These are phyloP conservation scores for Populus alba DNA, from an alignment of 345 rosid genomes.

Conservation along the genomic window DNA sequence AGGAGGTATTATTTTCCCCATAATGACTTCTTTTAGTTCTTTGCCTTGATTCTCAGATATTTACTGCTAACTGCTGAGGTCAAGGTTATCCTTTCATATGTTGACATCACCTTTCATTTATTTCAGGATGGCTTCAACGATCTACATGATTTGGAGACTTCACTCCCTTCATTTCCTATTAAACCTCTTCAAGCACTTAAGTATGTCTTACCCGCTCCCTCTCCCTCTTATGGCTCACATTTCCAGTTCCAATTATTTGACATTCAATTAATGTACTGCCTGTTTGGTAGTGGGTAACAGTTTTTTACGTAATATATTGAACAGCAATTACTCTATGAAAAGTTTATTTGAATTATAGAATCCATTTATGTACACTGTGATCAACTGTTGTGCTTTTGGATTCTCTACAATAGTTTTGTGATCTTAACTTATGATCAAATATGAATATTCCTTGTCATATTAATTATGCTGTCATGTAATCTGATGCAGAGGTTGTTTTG, in stretches of 20 bases:
- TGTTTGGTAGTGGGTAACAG: not conserved
- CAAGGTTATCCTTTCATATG: constrained; percentile 10
- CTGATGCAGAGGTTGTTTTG: constrained; percentile 82
- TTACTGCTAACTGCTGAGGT: not conserved
- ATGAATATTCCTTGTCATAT: not conserved
- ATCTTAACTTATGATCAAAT: not conserved
- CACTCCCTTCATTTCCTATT: constrained; percentile 72
- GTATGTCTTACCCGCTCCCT: constrained; percentile 30
- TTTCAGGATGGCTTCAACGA: constrained; percentile 64
- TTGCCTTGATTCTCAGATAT: not conserved
- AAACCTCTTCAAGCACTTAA: constrained; percentile 87
- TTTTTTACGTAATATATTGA: not conserved
- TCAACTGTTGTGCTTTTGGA: not conserved
- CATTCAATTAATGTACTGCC: not conserved
- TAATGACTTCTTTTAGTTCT: not conserved
- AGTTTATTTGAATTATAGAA: not conserved
- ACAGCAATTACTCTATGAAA: not conserved
- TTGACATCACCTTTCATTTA: constrained; percentile 19
- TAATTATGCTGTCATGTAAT: constrained; percentile 1
- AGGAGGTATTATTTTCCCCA: constrained; percentile 46
- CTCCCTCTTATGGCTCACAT: not conserved
- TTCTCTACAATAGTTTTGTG: not conserved
- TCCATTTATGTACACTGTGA: not conserved
- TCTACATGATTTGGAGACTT: constrained; percentile 68
- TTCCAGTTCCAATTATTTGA: not conserved